These are phyloP conservation scores for Posidonia oceanica DNA, from an alignment of 116 monocot genomes.

Conservation along the genomic window DNA sequence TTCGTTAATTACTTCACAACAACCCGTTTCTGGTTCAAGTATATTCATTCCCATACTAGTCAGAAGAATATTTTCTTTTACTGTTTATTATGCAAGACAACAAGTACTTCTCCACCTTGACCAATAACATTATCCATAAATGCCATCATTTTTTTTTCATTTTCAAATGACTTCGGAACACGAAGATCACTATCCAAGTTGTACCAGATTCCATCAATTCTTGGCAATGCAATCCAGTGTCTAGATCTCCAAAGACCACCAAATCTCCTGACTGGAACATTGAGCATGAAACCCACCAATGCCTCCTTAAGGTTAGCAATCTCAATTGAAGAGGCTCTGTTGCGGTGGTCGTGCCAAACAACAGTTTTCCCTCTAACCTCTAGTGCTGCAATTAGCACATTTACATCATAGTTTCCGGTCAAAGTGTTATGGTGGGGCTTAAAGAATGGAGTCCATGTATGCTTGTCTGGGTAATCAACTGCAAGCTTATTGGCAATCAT, in stretches of 20 bases:
- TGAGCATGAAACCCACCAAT: slow-evolving; percentile 66
- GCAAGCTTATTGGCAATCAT: slow-evolving; percentile 55
- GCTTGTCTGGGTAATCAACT: slow-evolving; percentile 30
- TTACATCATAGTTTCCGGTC: slow-evolving; percentile 93
- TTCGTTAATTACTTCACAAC: no score
- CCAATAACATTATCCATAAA: slow-evolving; percentile 41
- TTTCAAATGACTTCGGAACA: slow-evolving; percentile 31
- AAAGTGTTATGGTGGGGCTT: slow-evolving; percentile 71
- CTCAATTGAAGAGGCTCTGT: slow-evolving; percentile 44
- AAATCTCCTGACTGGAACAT: slow-evolving; percentile 39
- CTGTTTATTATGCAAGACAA: slow-evolving; percentile 31
- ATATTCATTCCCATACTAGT: no score
- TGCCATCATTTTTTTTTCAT: slow-evolving; percentile 19
- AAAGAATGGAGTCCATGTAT: slow-evolving; percentile 54
- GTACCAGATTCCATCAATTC: slow-evolving; percentile 60
- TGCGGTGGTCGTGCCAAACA: slow-evolving; percentile 80
- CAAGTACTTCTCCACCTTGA: slow-evolving; percentile 49
- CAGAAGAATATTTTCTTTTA: not conserved
- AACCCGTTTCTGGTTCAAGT: no score
- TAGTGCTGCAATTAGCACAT: slow-evolving; percentile 82
- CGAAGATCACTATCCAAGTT: slow-evolving; percentile 80
- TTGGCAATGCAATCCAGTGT: slow-evolving; percentile 73
- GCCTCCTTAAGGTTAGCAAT: slow-evolving; percentile 13
- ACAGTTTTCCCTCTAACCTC: slow-evolving; percentile 47
- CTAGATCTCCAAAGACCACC: slow-evolving; percentile 68